A percentile compares a stretch with the other conserved stretches of the same genome.
Evolutionary conservation across 768 basidiomycete species (phyloP).

Genomic region (Mycena crocata): DNA sequence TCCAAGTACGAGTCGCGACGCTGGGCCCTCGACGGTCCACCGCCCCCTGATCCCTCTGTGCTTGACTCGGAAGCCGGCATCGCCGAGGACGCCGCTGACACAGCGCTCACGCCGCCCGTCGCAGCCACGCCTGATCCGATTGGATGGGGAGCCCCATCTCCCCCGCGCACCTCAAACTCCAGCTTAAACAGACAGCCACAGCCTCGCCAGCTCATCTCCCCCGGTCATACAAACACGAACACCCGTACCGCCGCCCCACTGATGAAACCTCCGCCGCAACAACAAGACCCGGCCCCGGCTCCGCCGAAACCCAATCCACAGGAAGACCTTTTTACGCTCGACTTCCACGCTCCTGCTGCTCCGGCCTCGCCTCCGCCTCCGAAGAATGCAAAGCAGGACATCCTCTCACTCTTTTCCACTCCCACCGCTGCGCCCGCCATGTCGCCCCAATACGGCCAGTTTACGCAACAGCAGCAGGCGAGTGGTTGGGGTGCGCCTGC

Average conservation of each 20-base stretch:
- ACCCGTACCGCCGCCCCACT: slow-evolving; percentile 25
- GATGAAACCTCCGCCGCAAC: slow-evolving; percentile 32
- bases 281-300: slow-evolving; percentile 40
- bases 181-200: slow-evolving; percentile 58
- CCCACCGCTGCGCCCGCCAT: slow-evolving; percentile 49
- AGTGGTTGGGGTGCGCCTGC: slow-evolving; percentile 45
- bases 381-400: slow-evolving; percentile 87
- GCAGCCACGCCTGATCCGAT: slow-evolving; percentile 40
- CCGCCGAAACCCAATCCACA: slow-evolving; percentile 49
- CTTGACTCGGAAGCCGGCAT: slow-evolving; percentile 63
- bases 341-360: slow-evolving; percentile 77
- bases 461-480: slow-evolving; percentile 33
- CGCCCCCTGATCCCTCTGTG: slow-evolving; percentile 82
- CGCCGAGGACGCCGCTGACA: slow-evolving; percentile 40
- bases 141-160: slow-evolving; percentile 46
- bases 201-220: slow-evolving; percentile 67
- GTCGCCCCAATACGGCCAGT: slow-evolving; percentile 50
- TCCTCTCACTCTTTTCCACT: slow-evolving; percentile 82
- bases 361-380: slow-evolving; percentile 42
- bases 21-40: slow-evolving; percentile 94
- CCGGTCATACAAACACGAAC: slow-evolving; percentile 44
- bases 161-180: slow-evolving; percentile 43
- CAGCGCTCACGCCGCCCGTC: slow-evolving; percentile 42
- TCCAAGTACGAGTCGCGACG: slow-evolving; percentile 95
- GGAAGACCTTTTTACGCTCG: slow-evolving; percentile 85